A percentile compares a stretch with the other conserved stretches of the same genome.
Conservation (phyloP, 192 early-diverging fungal species). For the Backusella tarrabulga region DNA sequence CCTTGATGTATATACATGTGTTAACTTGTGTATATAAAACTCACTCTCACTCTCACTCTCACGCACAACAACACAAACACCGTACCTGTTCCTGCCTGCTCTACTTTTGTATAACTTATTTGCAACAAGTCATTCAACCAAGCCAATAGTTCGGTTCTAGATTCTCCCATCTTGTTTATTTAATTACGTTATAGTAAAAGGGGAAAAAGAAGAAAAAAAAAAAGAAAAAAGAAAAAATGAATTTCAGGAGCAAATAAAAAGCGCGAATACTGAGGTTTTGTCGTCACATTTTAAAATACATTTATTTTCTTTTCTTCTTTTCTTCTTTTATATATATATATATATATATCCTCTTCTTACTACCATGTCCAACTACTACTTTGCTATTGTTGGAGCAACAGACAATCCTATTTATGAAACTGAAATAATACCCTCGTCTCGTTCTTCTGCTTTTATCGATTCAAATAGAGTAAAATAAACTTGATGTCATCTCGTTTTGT, state of each 20-base stretch:
- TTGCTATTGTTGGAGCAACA: slow-evolving; percentile 90
- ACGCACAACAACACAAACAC: background rate
- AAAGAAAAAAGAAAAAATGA: background rate
- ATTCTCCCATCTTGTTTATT: slow-evolving; percentile 70
- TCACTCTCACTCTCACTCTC: background rate
- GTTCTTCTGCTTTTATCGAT: slow-evolving; percentile 35
- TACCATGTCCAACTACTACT: slow-evolving; percentile 59
- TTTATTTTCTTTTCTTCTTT: background rate
- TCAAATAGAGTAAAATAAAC: slow-evolving; percentile 23
- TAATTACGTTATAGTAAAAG: background rate
- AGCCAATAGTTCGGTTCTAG: slow-evolving; percentile 85
- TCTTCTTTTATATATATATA: background rate
- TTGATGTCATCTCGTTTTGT: background rate
- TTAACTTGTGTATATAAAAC: background rate
- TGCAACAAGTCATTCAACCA: slow-evolving; percentile 96
- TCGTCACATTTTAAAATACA: background rate
- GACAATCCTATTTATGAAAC: slow-evolving; percentile 97
- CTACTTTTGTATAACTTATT: slow-evolving; percentile 88
- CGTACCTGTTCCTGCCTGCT: slow-evolving; percentile 89
- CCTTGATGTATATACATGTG: slow-evolving; percentile 38
- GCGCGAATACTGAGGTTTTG: background rate
- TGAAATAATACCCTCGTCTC: slow-evolving; percentile 69
- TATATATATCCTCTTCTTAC: background rate
- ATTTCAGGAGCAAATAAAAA: background rate
- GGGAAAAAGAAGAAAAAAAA: background rate